Evolutionary conservation across 768 basidiomycete species (phyloP).

Genomic region (Mrakia blollopis): DNA sequence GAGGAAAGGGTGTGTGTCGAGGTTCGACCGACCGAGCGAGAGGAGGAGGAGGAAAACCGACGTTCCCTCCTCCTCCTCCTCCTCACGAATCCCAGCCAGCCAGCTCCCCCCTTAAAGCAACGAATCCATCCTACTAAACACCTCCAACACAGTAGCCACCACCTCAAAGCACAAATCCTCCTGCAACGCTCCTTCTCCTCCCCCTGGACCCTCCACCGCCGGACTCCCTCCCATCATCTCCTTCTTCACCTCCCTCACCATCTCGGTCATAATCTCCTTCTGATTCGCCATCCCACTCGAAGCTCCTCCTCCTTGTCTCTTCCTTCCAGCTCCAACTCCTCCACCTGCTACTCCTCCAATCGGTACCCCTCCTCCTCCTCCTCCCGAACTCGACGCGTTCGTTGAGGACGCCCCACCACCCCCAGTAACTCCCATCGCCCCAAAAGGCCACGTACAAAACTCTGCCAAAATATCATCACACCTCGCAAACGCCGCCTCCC

Average conservation of each 20-base stretch:
- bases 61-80: too few species aligned
- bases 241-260: constrained; percentile 46
- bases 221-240: constrained; percentile 40
- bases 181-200: constrained; percentile 42
- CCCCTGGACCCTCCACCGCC: constrained; percentile 32
- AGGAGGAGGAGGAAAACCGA: too few species aligned
- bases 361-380: neutral
- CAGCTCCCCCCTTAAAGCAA: constrained; percentile 51
- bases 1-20: too few species aligned
- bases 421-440: constrained; percentile 34
- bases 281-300: constrained; percentile 37
- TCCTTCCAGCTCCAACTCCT: constrained; percentile 29
- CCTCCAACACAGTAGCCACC: constrained; percentile 85
- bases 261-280: constrained; percentile 47
- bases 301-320: constrained; percentile 22
- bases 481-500: constrained; percentile 86
- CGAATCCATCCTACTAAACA: constrained; percentile 86
- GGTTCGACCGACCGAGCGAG: neutral
- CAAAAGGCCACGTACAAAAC: constrained; percentile 88
- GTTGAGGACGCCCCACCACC: constrained; percentile 18
- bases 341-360: constrained; percentile 31
- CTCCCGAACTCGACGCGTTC: neutral
- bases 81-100: too few species aligned
- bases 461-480: constrained; percentile 92
- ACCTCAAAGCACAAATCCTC: constrained; percentile 81